Base-by-base conservation (phyloP, 2,329 filamentous ascomycete species). In the Parasarocladium wereldwijsianum region DNA sequence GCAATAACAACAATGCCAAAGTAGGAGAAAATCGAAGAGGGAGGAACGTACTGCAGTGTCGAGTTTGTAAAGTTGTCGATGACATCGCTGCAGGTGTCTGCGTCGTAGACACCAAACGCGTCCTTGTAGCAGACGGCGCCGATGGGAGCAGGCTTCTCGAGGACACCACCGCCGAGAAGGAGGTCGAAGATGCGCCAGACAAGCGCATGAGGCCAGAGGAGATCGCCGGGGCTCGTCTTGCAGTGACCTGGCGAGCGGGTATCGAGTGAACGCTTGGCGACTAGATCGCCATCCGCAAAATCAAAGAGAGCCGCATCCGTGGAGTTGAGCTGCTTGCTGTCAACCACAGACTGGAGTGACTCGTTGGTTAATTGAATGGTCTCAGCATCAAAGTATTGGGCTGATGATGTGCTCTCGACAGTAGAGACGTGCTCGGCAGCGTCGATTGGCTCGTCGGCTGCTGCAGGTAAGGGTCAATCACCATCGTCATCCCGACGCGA, bases 161-260 rank as follows among this genome's bases (percentile, higher is more conserved):
- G 39, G 4, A 42, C 26, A 28, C 26, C 43, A 14, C 44, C 47
- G 18, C 44, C 46, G 1, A 35, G 37, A 3, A 56, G 38, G n/a
- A 48, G 29, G 26, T 56, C 35, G 13, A 57, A 46, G 32, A 44
- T 34, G 25, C 43, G 43, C 48, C 47, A 52, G 16, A 41, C 35
- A 12, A 38, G 9, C 11, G 36, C 32, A 4, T 29, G 31, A 4
- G 48, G 46, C 34, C 41, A 50, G 2, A 40, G 26, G 8, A 32
- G 17, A 11, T 50, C 47, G 3, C 44, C 45, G 1, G 46, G 47
- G 31, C 38, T 42, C 2, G 40, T 35, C 29, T 49, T 49, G 33
- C 46, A 49, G 0, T 8, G 17, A 8, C 24, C 17, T 11, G 5
- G 7, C 10, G 15, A 5, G 8, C 26, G 15, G 14, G 15, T 11